Evolutionary conservation across 768 basidiomycete species (phyloP), one percentile per base, ranked within the genome.

Genomic region (Suillus weaverae): DNA sequence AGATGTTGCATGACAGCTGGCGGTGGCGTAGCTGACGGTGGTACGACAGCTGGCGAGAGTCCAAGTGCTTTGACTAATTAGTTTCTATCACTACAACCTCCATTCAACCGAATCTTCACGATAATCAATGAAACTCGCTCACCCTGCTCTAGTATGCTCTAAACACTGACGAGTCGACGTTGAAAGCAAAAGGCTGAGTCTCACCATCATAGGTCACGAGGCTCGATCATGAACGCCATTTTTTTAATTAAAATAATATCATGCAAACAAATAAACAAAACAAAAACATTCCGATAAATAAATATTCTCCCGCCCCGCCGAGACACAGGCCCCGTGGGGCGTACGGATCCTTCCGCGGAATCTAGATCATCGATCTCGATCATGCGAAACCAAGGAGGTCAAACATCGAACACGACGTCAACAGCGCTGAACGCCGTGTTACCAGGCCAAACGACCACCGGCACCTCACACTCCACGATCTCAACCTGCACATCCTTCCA

Each of bases 381-480:
- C 57, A 30, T 30, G 38, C 43, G 20, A 4, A 39, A 13, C 14
- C 38, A 3, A 39, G 38, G 13, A 18, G 39, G 6, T 75, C 72
- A 91, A 4, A 92, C 87, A 72, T 89, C 88, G 73, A 93, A 92
- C 35, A 91, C 86, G 9, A 93, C 88, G 67, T 92, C 89, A 72
- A 85, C 80, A 4, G 92, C 86, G 75, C 86, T 89, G 77, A 92
- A 95, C 51, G 89, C 90, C 5, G 93, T 96, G 77, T 94, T 95
- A 51, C 93, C 93, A 13, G 95, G 89, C 85, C 90, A 95, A 1
- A 97, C 90, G 69, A 77, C 86, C 63, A 99, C 86, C 22, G 94
- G 93, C 50, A 99, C 91, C 74, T 95, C 92, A 71, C 95, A 97
- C 75, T 97, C 97, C 20, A 99, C 94, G 65, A 89, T 92, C 83